Base-by-base conservation (phyloP, 2,329 filamentous ascomycete genomes). In the Bipolaris oryzae region DNA sequence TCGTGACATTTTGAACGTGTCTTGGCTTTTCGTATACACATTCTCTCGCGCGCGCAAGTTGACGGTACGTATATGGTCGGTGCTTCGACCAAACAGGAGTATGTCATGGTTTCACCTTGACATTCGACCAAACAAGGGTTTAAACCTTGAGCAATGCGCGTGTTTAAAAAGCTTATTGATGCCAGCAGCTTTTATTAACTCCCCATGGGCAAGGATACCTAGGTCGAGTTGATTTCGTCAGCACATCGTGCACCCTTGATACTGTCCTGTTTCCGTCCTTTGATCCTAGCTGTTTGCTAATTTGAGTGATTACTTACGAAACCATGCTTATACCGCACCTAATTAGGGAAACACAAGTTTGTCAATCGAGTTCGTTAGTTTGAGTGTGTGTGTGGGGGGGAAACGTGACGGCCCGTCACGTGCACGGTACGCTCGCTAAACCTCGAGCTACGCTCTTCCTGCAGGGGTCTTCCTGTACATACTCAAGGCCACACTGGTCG, bases 351-450 rank as follows among this genome's bases (percentile, higher is more conserved):
- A 7, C 23, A 3, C 10, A 4, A 47, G 20, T 46, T 28, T 10
- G 13, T 10, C 1, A 13, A 34, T n/a, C 13, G 15, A 5, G 38
- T 41, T 15, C 6, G 4, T n/a, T 37, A 20, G 10, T 31, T 18
- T 11, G n/a, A n/a, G 16, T 15, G 18, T 34, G 15, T 35, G 15
- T n/a, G 1, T n/a, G n/a, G n/a, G n/a, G 35, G 20, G 15, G 35
- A 43, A 23, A 46, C 38, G 15, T 37, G 10, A 42, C 10, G 5
- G 13, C 10, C 16, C 21, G 21, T 20, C 45, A 37, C 49, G 15
- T 57, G 48, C 42, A 43, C 44, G 21, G 42, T 34, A 25, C 42
- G n/a, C n/a, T 50, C 42, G 42, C 43, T 44, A 50, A 35, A 11
- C 23, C 34, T 16, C 18, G 21, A 37, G 33, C 28, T 11, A 23